Evolutionary conservation across 2,329 filamentous ascomycete genomes (phyloP), one percentile per base, ranked within the genome.

Genomic region (Bipolaris bicolor): DNA sequence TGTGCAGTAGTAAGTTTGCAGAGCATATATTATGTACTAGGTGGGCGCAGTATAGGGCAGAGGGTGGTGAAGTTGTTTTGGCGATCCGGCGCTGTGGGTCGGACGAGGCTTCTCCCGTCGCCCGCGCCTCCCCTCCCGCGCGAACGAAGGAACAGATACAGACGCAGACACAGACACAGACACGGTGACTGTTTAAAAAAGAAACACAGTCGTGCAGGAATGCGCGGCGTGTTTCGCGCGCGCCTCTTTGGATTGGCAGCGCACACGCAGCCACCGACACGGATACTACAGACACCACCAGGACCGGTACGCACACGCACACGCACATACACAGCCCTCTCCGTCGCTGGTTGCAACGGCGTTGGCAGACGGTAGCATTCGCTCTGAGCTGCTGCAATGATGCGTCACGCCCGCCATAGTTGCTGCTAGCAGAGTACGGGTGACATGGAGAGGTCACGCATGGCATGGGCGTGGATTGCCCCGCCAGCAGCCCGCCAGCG

Each of bases 61-160:
- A 29, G 26, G 18, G 39, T 40, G 18, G 39, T 40, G 39, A 40
- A 40, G n/a, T 57, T 24, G 43, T 41, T 22, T 34, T 43, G 48
- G 48, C 24, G 56, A 49, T 51, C 57, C 57, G 57, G 39, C n/a
- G 31, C 49, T 26, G 44, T 60, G 57, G 57, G 57, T 36, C 57
- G 53, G 57, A 46, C 57, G 49, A 60, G 57, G 53, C 44, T 57
- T 60, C 45, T 60, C 57, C 57, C 57, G 57, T 60, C 52, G 44
- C 49, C 52, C 36, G 57, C 41, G 45, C 45, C 37, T 48, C 46
- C 57, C 49, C 15, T 52, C 44, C 52, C 53, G 48, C 37, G 26
- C 20, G 52, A 37, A 45, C 46, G 51, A 49, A 54, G 50, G 44
- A 57, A 49, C 40, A 39, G 37, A 26, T 10, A 47, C 44, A 29